Base-by-base conservation (phyloP, 176 grass and related monocot species). In the Cenchrus americanus region DNA sequence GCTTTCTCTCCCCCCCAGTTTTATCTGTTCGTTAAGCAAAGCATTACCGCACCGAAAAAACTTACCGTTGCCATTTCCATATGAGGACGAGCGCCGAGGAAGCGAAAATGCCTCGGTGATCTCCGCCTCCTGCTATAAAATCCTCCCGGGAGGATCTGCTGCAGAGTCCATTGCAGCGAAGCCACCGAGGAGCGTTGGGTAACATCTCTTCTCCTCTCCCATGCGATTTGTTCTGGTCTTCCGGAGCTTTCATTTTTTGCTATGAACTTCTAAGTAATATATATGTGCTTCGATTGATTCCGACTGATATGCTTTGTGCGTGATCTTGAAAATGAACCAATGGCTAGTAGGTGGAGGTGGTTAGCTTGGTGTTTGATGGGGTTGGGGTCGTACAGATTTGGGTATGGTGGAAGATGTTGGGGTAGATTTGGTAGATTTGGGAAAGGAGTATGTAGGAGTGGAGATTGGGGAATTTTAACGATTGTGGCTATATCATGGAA, bases 181-280 rank as follows among this genome's bases (percentile, higher is more conserved):
- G 49, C 34, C 76, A 60, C 9, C 10, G 21, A 69, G 63, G 51
- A 61, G 55, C 55, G 13, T 42, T 70, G 23, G 84, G 84, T 86
- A 71, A 85, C 21, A 44, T 9, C 70, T 74, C 70, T 67, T 63
- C 26, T n/a, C 17, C 26, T 9, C 10, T 10, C n/a, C 58, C 58
- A 30, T 30, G 66, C 75, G 42, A 44, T 86, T 64, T 63, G 8
- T 9, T 70, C 24, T 58, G 47, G 22, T 74, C 3, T 76, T 61
- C 37, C n/a, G 27, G 27, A 30, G 27, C 27, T 30, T 30, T 30
- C 27, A 30, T 30, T 24, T 61, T 62, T 10, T 2, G 2, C 49
- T 14, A 32, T 41, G 7, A 55, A 18, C 27, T 64, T 52, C 0
- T 57, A 57, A 19, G n/a, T 58, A n/a, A 19, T 58, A 58, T 58